phyloP scores from a whole-genome alignment of 1,284 basidiomycete genomes.

The Pascua guehoae region DNA sequence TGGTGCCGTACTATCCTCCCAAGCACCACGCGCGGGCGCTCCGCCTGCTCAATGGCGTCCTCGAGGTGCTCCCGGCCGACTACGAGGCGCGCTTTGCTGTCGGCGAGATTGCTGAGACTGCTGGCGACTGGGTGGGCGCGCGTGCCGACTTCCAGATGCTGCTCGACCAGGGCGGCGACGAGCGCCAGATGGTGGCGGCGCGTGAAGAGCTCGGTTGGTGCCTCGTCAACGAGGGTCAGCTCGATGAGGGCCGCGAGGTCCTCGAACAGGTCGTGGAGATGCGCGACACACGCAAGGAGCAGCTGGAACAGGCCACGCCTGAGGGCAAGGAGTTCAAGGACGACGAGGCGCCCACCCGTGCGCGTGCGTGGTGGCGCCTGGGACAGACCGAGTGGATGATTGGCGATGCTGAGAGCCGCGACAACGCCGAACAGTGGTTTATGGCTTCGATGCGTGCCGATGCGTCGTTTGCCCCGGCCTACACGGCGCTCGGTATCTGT shows the following conservation, averaged over 20 bases:
- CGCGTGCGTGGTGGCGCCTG: constrained; percentile 77
- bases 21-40: constrained; percentile 81
- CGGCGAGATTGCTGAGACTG: constrained; percentile 68
- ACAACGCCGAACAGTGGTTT: constrained; percentile 74
- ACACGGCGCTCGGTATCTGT: constrained; percentile 88
- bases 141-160: constrained; percentile 59
- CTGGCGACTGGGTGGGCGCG: constrained; percentile 69
- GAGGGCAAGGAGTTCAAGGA: constrained; percentile 47
- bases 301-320: constrained; percentile 14
- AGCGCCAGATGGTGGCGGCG: constrained; percentile 60
- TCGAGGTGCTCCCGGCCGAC: constrained; percentile 63
- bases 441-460: constrained; percentile 76
- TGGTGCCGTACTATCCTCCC: constrained; percentile 83
- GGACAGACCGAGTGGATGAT: constrained; percentile 75
- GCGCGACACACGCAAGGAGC: constrained; percentile 58
- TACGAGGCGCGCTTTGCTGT: constrained; percentile 66
- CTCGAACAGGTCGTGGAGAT: constrained; percentile 61
- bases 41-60: constrained; percentile 66
- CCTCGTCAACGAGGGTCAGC: constrained; percentile 58
- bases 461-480: constrained; percentile 78
- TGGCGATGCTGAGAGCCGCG: constrained; percentile 52
- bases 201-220: constrained; percentile 86
- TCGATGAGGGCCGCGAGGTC: constrained; percentile 57
- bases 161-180: constrained; percentile 40
- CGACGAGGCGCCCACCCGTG: constrained; percentile 52